Percentiles rank a stretch among this genome's conserved stretches.
Evolutionary conservation across 139 green algal genomes (phyloP).

Genomic region (Astrephomene gubernaculifera): DNA sequence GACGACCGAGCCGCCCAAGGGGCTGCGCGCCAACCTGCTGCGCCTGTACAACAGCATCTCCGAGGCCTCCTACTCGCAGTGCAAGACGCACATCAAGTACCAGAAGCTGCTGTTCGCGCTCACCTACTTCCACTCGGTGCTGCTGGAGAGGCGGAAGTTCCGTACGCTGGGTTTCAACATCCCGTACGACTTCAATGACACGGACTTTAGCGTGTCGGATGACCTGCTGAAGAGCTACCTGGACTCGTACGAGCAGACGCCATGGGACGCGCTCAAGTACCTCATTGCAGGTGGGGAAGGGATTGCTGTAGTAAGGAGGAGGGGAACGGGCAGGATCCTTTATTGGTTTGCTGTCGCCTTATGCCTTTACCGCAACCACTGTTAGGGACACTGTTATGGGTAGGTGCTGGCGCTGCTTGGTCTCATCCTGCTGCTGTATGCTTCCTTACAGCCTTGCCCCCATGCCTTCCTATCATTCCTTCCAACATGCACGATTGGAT

Average conservation of each 20-base stretch:
- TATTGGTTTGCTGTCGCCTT: no score
- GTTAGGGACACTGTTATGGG: no score
- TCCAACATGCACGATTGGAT: no score
- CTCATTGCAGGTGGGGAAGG: conserved; percentile 67
- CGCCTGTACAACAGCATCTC: conserved; percentile 83
- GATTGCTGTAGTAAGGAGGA: no score
- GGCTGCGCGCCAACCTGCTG: conserved; percentile 87
- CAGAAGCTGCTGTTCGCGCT: conserved; percentile 90
- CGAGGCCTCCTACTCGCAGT: conserved; percentile 79
- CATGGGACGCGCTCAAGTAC: conserved; percentile 89
- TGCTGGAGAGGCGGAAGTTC: conserved; percentile 92
- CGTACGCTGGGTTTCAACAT: conserved; percentile 91
- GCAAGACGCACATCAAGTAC: conserved; percentile 78
- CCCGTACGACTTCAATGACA: conserved; percentile 95
- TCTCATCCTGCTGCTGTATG: no score
- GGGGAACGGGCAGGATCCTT: no score
- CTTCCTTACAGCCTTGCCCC: no score
- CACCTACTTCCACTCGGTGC: conserved; percentile 88
- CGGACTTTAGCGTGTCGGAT: conserved; percentile 87
- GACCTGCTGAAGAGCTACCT: conserved; percentile 89
- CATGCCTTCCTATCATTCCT: no score
- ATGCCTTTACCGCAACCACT: no score
- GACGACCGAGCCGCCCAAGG: conserved; percentile 92
- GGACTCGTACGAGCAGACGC: conserved; percentile 85
- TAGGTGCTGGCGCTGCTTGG: no score